Conservation (phyloP, 2,329 filamentous ascomycete genomes). For the Penicillium sp. region DNA sequence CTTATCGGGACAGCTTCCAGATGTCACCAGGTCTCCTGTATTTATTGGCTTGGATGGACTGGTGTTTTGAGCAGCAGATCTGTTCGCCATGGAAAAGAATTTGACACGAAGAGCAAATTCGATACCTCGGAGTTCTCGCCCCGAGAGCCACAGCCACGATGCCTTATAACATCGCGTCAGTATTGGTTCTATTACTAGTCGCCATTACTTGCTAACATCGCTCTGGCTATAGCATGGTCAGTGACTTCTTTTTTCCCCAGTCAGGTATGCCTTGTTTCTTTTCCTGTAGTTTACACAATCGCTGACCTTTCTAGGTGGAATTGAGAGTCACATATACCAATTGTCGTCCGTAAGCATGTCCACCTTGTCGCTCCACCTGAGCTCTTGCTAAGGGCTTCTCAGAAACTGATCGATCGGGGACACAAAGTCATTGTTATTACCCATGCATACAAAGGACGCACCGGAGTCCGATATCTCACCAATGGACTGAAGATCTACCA, state of each 20-base stretch:
- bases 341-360: slow-evolving; percentile 64
- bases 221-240: slow-evolving; percentile 68
- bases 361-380: neutral
- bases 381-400: slow-evolving; percentile 11
- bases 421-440: slow-evolving; percentile 99
- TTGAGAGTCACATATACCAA: slow-evolving; percentile 99
- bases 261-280: slow-evolving; percentile 55
- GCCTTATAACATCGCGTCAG: slow-evolving; percentile 69
- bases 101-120: neutral
- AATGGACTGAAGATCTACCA: slow-evolving; percentile 99
- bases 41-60: neutral
- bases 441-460: slow-evolving; percentile 87
- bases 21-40: neutral
- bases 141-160: slow-evolving; percentile 43
- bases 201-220: slow-evolving; percentile 26
- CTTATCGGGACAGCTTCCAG: slow-evolving; percentile 12
- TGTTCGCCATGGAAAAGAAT: slow-evolving; percentile 22
- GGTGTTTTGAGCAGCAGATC: slow-evolving; percentile 1
- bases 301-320: slow-evolving; percentile 58
- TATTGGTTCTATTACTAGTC: slow-evolving; percentile 12
- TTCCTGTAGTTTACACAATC: neutral
- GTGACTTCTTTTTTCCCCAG: slow-evolving; percentile 99
- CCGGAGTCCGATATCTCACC: slow-evolving; percentile 89
- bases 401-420: slow-evolving; percentile 93
- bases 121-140: slow-evolving; percentile 13